These are phyloP conservation scores for Pseudonectria buxi DNA, from an alignment of 2,329 filamentous ascomycete genomes.

Conservation along the genomic window DNA sequence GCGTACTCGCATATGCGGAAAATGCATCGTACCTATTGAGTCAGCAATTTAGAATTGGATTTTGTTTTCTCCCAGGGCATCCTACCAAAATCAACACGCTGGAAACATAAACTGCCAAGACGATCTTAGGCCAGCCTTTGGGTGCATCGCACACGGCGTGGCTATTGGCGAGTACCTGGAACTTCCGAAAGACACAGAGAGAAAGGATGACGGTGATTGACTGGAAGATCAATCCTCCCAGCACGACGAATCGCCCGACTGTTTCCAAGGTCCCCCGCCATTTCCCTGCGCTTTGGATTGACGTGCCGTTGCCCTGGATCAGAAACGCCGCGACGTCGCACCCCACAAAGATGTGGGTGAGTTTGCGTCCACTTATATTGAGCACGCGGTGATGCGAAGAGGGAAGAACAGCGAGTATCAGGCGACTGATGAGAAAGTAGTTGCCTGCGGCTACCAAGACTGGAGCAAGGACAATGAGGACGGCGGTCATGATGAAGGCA, in stretches of 20 bases:
- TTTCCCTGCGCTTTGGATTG: conserved; percentile 34
- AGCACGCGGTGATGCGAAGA: conserved; percentile 27
- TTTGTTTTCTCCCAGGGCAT: too few relatives aligned
- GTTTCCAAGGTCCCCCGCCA: conserved; percentile 35
- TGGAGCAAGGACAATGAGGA: conserved; percentile 41
- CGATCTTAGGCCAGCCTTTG: conserved; percentile 30
- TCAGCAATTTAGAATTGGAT: too few relatives aligned
- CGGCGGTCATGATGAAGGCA: conserved; percentile 32
- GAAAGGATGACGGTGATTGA: conserved; percentile 35
- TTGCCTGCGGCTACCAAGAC: conserved; percentile 43
- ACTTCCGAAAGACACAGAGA: conserved; percentile 31
- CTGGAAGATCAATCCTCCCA: conserved; percentile 36
- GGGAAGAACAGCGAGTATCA: conserved; percentile 34
- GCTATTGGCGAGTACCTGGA: conserved; percentile 27
- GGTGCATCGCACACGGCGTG: conserved; percentile 21
- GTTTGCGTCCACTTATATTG: conserved; percentile 28
- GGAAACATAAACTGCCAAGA: conserved; percentile 37
- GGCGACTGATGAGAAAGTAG: conserved; percentile 43
- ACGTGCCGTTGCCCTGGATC: conserved; percentile 38
- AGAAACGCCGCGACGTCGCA: conserved; percentile 39
- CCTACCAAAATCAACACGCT: conserved; percentile 40
- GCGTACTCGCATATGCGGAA: conserved; percentile 48
- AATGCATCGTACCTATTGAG: conserved; percentile 42
- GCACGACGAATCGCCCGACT: conserved; percentile 34
- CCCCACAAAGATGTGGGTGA: conserved; percentile 40